phyloP scores from a whole-genome alignment of 2,329 filamentous ascomycete species.

The Colletotrichum endophyticum region DNA sequence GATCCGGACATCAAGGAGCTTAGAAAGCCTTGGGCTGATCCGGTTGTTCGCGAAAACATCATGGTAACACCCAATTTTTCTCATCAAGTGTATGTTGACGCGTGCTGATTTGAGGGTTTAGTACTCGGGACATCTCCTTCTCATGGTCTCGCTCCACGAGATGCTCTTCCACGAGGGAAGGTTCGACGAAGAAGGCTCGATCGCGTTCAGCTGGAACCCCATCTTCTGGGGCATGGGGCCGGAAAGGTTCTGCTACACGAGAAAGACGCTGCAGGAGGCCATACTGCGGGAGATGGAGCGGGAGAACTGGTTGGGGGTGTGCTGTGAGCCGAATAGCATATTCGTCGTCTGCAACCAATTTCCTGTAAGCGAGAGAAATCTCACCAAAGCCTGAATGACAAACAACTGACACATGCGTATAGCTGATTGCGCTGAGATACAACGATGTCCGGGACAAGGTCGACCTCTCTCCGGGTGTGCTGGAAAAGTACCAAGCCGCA shows the following conservation, averaged over 20 bases:
- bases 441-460: neutral
- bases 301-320: conserved; percentile 43
- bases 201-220: conserved; percentile 43
- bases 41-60: conserved; percentile 43
- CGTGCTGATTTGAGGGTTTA: rapidly evolving
- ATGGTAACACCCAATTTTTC: conserved; percentile 24
- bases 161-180: conserved; percentile 47
- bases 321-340: conserved; percentile 45
- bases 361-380: conserved; percentile 33
- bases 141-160: conserved; percentile 42
- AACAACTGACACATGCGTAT: rapidly evolving
- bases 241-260: conserved; percentile 37
- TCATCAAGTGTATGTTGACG: neutral
- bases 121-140: conserved; percentile 43
- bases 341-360: conserved; percentile 49
- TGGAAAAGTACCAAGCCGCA: conserved; percentile 41
- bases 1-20: conserved; percentile 42
- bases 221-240: conserved; percentile 40
- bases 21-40: conserved; percentile 45
- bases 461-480: conserved; percentile 24
- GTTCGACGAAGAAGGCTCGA: conserved; percentile 34
- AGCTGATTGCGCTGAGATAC: neutral
- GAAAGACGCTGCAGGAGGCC: conserved; percentile 33
- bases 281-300: conserved; percentile 41
- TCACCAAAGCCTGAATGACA: rapidly evolving